These are phyloP conservation scores for Venturia aucupariae DNA, from an alignment of 2,329 filamentous ascomycete species.

Conservation along the genomic window DNA sequence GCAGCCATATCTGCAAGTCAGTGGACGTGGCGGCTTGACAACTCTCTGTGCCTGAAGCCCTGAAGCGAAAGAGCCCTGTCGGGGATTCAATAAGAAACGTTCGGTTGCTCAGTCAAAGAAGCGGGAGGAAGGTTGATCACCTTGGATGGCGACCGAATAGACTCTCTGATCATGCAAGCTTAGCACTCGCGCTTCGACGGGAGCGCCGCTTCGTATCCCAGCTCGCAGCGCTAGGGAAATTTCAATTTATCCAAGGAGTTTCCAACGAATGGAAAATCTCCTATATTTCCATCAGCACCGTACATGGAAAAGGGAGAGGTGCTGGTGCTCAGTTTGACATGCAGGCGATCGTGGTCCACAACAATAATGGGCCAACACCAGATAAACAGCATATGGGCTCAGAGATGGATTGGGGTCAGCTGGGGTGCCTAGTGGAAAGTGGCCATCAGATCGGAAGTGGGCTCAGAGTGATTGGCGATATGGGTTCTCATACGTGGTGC, in stretches of 20 bases:
- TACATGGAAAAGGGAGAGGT: background rate
- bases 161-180: background rate
- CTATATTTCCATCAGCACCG: background rate
- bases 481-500: background rate
- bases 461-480: background rate
- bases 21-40: constrained; percentile 1
- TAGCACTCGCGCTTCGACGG: background rate
- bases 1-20: constrained; percentile 5
- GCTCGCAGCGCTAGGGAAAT: background rate
- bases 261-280: background rate
- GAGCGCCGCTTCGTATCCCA: background rate
- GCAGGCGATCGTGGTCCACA: background rate
- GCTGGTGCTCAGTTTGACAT: background rate
- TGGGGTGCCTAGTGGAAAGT: background rate
- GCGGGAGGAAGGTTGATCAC: constrained; percentile 5
- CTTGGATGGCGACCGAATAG: background rate
- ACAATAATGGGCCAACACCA: background rate
- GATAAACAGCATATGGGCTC: background rate
- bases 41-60: constrained; percentile 1
- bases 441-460: background rate
- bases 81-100: background rate
- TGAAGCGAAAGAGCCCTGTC: constrained; percentile 3
- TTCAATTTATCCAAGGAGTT: background rate
- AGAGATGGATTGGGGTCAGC: background rate
- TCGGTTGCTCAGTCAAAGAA: constrained; percentile 1